These are phyloP conservation scores for Trypanosomatidae sp. DNA, from an alignment of 208 protist genomes.

Conservation along the genomic window DNA sequence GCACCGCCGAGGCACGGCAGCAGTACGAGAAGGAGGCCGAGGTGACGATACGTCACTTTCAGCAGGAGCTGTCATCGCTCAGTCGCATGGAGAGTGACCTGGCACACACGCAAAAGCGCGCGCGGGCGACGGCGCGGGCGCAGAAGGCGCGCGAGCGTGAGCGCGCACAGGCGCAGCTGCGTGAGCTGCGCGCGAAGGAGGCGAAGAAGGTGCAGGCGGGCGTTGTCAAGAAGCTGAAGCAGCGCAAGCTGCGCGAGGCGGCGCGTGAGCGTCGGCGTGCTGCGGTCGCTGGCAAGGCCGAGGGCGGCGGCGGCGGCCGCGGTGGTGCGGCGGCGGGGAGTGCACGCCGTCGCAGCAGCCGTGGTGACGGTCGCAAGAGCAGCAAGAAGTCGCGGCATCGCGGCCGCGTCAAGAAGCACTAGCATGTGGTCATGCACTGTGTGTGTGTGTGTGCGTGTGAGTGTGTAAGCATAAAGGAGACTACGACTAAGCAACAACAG, in stretches of 20 bases:
- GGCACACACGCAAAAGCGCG: constrained; percentile 30
- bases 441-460: too few species aligned
- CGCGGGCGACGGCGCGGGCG: constrained; percentile 31
- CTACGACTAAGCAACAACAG: too few species aligned
- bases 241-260: constrained; percentile 63
- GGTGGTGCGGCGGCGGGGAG: constrained; percentile 51
- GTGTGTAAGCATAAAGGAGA: too few species aligned
- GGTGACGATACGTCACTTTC: constrained; percentile 72
- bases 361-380: constrained; percentile 23
- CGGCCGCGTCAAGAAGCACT: constrained; percentile 58
- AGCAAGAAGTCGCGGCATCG: constrained; percentile 64
- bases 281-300: constrained; percentile 28
- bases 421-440: too few species aligned
- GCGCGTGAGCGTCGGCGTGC: constrained; percentile 40
- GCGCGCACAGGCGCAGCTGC: constrained; percentile 25
- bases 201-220: constrained; percentile 72
- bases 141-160: constrained; percentile 33
- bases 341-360: constrained; percentile 30
- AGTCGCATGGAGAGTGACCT: constrained; percentile 47
- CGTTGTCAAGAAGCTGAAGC: constrained; percentile 80
- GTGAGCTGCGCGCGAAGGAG: constrained; percentile 52
- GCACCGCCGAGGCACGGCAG: constrained; percentile 46
- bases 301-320: constrained; percentile 22
- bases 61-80: constrained; percentile 60
- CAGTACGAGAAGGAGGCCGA: constrained; percentile 78